A percentile compares a stretch with the other conserved stretches of the same genome.
These are phyloP conservation scores for Triadica sebifera DNA, from an alignment of 345 rosid genomes.

Conservation along the genomic window DNA sequence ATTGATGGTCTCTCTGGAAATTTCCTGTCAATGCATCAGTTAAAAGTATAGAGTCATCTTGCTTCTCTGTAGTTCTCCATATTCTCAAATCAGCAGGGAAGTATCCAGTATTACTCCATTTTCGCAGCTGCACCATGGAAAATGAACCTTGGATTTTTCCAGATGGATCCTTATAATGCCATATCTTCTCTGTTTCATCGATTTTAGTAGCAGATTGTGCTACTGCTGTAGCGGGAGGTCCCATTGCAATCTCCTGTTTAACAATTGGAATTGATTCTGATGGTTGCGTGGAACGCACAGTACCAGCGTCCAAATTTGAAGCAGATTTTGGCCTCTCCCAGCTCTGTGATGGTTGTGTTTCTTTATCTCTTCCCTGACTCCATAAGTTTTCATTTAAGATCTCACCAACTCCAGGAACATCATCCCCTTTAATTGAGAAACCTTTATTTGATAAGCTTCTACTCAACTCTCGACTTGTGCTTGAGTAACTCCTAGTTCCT, in stretches of 20 bases:
- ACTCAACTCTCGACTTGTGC: conserved; percentile 53
- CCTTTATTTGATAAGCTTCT: conserved; percentile 69
- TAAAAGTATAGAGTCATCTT: conserved; percentile 69
- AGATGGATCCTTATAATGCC: conserved; percentile 95
- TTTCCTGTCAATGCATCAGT: conserved; percentile 73
- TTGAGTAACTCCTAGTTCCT: conserved; percentile 59
- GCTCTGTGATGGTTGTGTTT: conserved; percentile 42
- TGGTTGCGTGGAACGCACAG: conserved; percentile 30
- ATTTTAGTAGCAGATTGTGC: conserved; percentile 44
- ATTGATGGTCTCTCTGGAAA: conserved; percentile 50
- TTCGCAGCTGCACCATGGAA: conserved; percentile 87
- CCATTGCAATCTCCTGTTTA: conserved; percentile 40
- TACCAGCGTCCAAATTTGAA: conserved; percentile 43
- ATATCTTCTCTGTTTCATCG: conserved; percentile 80
- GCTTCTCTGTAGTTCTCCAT: conserved; percentile 66
- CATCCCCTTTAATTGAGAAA: conserved; percentile 52
- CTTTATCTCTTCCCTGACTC: conserved; percentile 61
- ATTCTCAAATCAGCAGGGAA: conserved; percentile 82
- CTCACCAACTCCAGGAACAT: conserved; percentile 51
- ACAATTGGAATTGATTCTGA: conserved; percentile 47
- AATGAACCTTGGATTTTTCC: conserved; percentile 97
- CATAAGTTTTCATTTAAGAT: conserved; percentile 47
- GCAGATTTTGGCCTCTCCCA: conserved; percentile 58
- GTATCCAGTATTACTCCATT: conserved; percentile 92
- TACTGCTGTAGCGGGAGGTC: conserved; percentile 27